Base-by-base conservation (phyloP, 2,329 filamentous ascomycete genomes). In the Stagonosporopsis cucurbitacearum region DNA sequence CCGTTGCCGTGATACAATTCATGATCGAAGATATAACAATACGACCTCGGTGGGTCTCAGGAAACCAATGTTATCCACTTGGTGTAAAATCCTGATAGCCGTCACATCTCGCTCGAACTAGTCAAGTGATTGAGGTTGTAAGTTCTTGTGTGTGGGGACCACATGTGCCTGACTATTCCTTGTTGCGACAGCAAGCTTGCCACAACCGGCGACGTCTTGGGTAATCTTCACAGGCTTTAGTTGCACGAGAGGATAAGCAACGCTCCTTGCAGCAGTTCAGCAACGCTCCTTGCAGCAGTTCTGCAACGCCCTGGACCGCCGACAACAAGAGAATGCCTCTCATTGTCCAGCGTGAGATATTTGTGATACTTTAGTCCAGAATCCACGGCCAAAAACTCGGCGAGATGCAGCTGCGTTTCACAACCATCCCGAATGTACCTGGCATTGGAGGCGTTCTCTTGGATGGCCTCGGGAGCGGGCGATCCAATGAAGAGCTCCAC, bases 391-490 rank as follows among this genome's bases (percentile, higher is more conserved):
- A 47, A 22, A 51, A 56, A 39, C 23, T 51, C 53, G 53, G 53
- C 37, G 25, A 43, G 37, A 56, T 28, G 44, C 30, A 51, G 53
- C 36, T 55, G 52, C 40, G 28, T 32, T 35, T 19, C 41, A 36
- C 17, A 26, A 12, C 15, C 48, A 6, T 47, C 30, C 36, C 47
- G 28, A 37, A 47, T 32, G 53, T 51, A 51, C 53, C 47, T 51
- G 53, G 37, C 47, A 46, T 47, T 47, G 36, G 42, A 43, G 53
- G 47, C 53, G 53, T 47, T 56, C 40, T 40, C 26, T 6, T 50
- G 37, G 47, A 47, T 56, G 51, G 53, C 47, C 47, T 56, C 47
- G 53, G 47, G 53, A 51, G 37, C 48, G 53, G 43, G 47, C 44
- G 35, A 57, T 33, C 54, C 54, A 49, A 53, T 52, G 25, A 35